Base-by-base conservation (phyloP, 1,284 basidiomycete species). In the Serendipita sp. region DNA sequence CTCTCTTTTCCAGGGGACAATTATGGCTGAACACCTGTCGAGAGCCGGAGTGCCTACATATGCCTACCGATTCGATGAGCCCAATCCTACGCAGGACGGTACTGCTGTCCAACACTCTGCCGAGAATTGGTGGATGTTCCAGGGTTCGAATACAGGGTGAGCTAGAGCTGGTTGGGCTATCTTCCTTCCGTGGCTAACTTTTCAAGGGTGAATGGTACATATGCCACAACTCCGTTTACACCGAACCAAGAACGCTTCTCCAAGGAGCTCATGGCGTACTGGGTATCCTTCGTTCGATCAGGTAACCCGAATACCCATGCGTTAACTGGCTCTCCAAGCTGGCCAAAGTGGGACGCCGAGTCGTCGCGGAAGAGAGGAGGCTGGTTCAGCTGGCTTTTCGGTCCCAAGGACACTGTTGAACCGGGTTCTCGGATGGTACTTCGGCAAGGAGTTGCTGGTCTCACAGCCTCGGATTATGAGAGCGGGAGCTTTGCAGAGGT, bases 91-190 rank as follows among this genome's bases (percentile, higher is more conserved):
- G 0, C 65, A 67, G 1, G 70, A 72, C 30, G 72, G 67, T 38
- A 53, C 70, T 6, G 63, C 69, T 29, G 77, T 79, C 3, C 71
- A 65, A 10, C 82, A 83, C 66, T 77, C 81, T 2, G 74, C 82
- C 1, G 81, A 84, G 68, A 82, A 83, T 67, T 82, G 78, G 77
- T 82, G 82, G 79, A 81, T 83, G 81, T 62, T 83, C 72, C 70
- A 70, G 29, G 82, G 82, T 2, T 78, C 76, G 0, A 79, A 78
- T 61, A 82, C 81, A n/a, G 81, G 82, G 81, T 82, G 66, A 13
- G 72, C 61, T 10, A 35, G 29, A 60, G 12, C 44, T 17, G 6
- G 17, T 12, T 49, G 15, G 29, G 29, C 35, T 30, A 10, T 2
- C 26, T 32, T 60, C 34, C 34, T 41, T 61, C 22, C 22, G 35